Base-by-base conservation (phyloP, 352 stramenopile species). In the Nannochloropsis limnetica region DNA sequence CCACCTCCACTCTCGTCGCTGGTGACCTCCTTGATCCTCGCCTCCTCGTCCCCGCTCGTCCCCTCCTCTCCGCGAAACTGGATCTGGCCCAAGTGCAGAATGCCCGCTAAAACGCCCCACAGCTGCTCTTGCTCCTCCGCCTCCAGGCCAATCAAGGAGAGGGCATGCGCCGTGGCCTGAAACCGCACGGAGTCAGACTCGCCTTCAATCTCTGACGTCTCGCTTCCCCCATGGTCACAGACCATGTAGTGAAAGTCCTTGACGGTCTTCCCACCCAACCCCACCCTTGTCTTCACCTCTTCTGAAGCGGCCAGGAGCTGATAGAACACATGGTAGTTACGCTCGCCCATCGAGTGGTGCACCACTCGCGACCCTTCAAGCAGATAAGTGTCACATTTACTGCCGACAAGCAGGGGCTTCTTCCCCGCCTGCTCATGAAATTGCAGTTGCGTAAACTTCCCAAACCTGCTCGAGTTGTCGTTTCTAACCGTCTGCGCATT, bases 251-350 rank as follows among this genome's bases (percentile, higher is more conserved):
- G 27, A 43, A 87, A 87, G 32, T 87, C 81, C n/a, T 44, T 29
- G 9, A 81, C 49, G 3, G 29, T 49, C 68, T 82, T 84, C 23
- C 84, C 82, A 25, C 17, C 68, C 37, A 87, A 44, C 27, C 80
- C 82, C 14, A 86, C 61, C 27, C 22, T 32, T 25, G 68, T 22
- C 80, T 87, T 87, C 0, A 37, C 67, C 8, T 17, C 81, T 29
- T 93, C 89, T 2, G 88, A 82, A 68, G 89, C 89, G 20, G 85
- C 87, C 43, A 93, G 81, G 15, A 95, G 83, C 86, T 99, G 94
- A 85, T 99, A 99, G 83, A 99, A 99, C 81, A 98, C 95, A 85
- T 99, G 96, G 87, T 98, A 99, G 81, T 96, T 98, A 31, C 96
- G 92, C 84, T 99, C 96, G 4, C 92, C 93, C 28, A 94, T 90